Base-by-base conservation (phyloP, 192 early-diverging fungal genomes). In the Rhizoclosmatium sp. region DNA sequence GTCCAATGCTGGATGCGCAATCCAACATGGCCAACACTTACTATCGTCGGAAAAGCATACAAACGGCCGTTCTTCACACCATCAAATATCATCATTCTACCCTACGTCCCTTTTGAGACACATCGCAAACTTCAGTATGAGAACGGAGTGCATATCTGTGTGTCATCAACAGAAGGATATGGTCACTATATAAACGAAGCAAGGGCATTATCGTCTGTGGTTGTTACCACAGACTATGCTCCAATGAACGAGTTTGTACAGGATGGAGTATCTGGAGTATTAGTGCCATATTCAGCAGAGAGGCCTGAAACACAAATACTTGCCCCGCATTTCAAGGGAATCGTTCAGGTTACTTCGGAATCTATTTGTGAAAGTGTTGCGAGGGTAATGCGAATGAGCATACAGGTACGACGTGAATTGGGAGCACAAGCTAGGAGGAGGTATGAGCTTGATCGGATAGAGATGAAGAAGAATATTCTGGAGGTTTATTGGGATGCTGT, bases 171-270 rank as follows among this genome's bases (percentile, higher is more conserved):
- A 42, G 73, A 75, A 51, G 73, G 73, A 47, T 75, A 48, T 65
- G 73, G 73, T 12, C 73, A 75, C 49, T 75, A 75, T 39, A 75
- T 75, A 19, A 75, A 75, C 60, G 73, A 75, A 21, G 73, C 46
- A 47, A 21, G 65, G 3, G 14, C 42, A 16, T 3, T 68, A 7
- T 21, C 39, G 3, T 5, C 42, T 3, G 23, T 68, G 40, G 16
- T 68, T 46, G 16, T 68, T 16, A 68, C 65, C 0, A 68, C 65
- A 14, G 21, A 68, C 44, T 41, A 45, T 9, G 40, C 65, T 14
- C 65, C 65, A 4, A 68, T 68, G 65, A 68, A 68, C 44, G 65
- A 68, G 44, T 68, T 68, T 46, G 44, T 68, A 31, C 9, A 75
- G 19, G 16, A 65, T 65, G 73, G 60, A 7, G 31, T 64, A 7